Base-by-base conservation (phyloP, 1,139 yeast species). In the Hemisphaericaspora subhashii region DNA sequence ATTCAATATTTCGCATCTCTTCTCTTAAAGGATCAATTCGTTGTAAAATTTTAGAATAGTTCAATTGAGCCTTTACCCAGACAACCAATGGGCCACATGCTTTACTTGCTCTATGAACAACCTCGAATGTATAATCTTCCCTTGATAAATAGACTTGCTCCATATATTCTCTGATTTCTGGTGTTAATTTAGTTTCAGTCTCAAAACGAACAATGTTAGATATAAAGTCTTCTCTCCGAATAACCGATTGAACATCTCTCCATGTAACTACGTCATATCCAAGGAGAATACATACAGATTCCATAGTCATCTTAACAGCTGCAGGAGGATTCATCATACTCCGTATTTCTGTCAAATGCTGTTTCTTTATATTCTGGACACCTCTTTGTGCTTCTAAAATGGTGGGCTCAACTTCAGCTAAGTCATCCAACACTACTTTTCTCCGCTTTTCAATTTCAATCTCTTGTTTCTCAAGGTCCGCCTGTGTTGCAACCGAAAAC, bases 321-420 rank as follows among this genome's bases (percentile, higher is more conserved):
- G 81, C 83, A 0, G 98, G 98, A 0, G 98, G 98, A 46, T 88
- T 87, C 4, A 79, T 62, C 95, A 92, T 86, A 26, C 96, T 84
- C 53, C 96, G 68, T 28, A 92, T 68, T 59, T 92, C 98, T 0
- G 95, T 86, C 33, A 92, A 69, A 53, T 92, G 97, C 47, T 87
- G 95, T 57, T 90, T 92, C 60, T 89, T 89, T 48, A 92, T 92
- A 53, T 87, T 86, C 50, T 86, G 86, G 12, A 92, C 98, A 18
- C 96, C 95, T 44, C 77, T 66, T 53, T 84, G 87, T 0, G 98
- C 98, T 48, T 85, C 95, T 3, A 77, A 47, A 5, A 90, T 84
- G 1, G 94, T 85, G 0, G 97, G 96, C 52, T 88, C 95, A 0
- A 92, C 95, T 8, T 71, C 65, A 13, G 78, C 82, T 26, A 92